Evolutionary conservation across 2,329 filamentous ascomycete genomes (phyloP).

Genomic region (Tolypocladium inflatum): DNA sequence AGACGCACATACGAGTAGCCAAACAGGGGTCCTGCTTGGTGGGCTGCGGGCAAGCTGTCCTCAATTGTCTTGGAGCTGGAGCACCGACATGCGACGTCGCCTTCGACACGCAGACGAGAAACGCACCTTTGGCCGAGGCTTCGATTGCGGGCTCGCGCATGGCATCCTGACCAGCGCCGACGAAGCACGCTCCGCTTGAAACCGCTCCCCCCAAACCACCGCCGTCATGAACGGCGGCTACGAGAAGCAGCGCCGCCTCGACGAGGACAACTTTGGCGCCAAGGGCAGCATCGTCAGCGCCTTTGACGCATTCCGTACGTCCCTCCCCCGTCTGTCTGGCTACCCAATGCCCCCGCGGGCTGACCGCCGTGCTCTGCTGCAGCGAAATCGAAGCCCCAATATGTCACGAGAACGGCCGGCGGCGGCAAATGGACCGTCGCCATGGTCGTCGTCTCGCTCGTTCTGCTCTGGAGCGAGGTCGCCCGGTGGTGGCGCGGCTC

Average conservation of each 20-base stretch:
- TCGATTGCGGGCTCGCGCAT: neutral
- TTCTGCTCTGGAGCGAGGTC: conserved; percentile 72
- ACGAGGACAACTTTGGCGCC: conserved; percentile 74
- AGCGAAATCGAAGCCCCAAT: conserved; percentile 96
- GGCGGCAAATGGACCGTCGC: conserved; percentile 91
- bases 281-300: conserved; percentile 65
- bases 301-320: conserved; percentile 93
- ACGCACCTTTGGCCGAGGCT: neutral
- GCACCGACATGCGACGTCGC: neutral
- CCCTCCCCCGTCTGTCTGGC: conserved; percentile 1
- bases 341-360: neutral
- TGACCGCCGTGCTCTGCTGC: neutral
- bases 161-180: neutral
- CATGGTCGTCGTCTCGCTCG: conserved; percentile 62
- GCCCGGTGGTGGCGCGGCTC: conserved; percentile 73
- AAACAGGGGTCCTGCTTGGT: neutral
- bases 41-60: neutral
- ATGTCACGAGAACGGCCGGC: conserved; percentile 71
- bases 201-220: neutral
- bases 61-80: neutral
- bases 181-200: neutral
- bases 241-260: conserved; percentile 46
- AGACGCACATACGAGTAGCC: neutral
- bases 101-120: neutral
- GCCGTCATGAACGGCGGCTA: conserved; percentile 71